Base-by-base conservation (phyloP, 768 basidiomycete species). In the Termitomyces sp. region DNA sequence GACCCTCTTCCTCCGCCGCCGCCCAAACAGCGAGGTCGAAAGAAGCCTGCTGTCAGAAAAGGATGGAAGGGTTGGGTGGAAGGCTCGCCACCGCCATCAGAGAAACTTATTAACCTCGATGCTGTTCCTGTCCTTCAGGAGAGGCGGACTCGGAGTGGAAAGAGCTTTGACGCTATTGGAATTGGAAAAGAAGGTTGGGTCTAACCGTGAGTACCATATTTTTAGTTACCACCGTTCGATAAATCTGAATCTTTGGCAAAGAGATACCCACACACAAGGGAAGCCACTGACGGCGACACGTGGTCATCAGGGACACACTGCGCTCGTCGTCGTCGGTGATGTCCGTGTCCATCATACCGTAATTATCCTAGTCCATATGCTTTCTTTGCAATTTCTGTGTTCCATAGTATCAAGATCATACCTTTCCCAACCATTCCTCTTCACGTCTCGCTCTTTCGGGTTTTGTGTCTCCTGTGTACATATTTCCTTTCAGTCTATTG, bases 1-100 rank as follows among this genome's bases (percentile, higher is more conserved):
- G 79, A 80, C 18, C 67, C 77, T 27, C 58, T 79, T 31, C 59
- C 61, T 59, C 41, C 63, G 12, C 63, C 66, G 70, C 55, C 67
- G 62, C 62, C 69, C 12, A 65, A 66, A 27, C 68, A 65, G 30
- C 74, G 70, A n/a, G 79, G 80, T 47, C 81, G 78, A 70, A 89
- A 83, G 76, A 86, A 87, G 64, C 75, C 80, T 46, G 79, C 86
- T 0, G 86, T 81, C 37, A 86, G 80, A 73, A 93, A 93, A 71
- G 91, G 91, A 18, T 93, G 91, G 91, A 93, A 93, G 76, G 91
- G 91, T 41, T 93, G 91, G 91, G 88, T 93, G 22, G 91, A 91
- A 76, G 90, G 89, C 64, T 91, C 89, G 22, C 88, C 88, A 27
- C 84, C 85, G 54, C 88, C 91, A 22, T 89, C 88, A 16, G 81